phyloP scores from a whole-genome alignment of 192 early-diverging fungal species.

The Entomortierella parvispora region DNA sequence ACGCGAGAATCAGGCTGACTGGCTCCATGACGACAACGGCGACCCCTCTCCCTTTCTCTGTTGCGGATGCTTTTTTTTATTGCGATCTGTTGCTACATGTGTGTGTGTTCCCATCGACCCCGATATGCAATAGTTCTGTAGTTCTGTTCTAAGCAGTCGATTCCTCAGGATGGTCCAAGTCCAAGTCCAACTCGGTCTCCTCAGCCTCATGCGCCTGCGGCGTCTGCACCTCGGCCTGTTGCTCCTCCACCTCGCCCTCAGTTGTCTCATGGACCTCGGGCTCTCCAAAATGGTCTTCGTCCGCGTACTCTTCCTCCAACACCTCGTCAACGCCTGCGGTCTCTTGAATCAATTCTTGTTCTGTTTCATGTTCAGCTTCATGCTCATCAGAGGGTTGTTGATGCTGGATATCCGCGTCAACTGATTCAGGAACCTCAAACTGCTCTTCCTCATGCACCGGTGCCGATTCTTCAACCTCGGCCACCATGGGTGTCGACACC shows the following conservation, averaged over 20 bases:
- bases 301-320: slow-evolving; percentile 24
- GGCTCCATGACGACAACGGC: too few species aligned
- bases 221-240: slow-evolving; percentile 37
- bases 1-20: too few species aligned
- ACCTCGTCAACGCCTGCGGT: slow-evolving; percentile 9
- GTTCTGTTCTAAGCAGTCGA: slow-evolving; percentile 14
- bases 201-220: slow-evolving; percentile 20
- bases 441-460: slow-evolving; percentile 9
- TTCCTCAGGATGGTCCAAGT: slow-evolving; percentile 9
- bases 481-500: not conserved
- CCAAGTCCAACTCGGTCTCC: slow-evolving; percentile 37
- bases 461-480: not conserved
- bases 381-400: slow-evolving; percentile 15
- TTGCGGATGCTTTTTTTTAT: too few species aligned
- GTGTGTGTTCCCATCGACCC: too few species aligned
- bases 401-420: slow-evolving; percentile 15
- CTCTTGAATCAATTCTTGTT: not conserved
- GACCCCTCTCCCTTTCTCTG: too few species aligned
- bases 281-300: slow-evolving; percentile 15
- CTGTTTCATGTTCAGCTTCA: not conserved
- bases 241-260: slow-evolving; percentile 31
- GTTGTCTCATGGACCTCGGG: slow-evolving; percentile 47
- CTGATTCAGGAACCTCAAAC: not conserved
- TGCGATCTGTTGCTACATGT: too few species aligned
- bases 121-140: not conserved